These are phyloP conservation scores for Picochlorum sp. DNA, from an alignment of 139 green algal species.

Conservation along the genomic window DNA sequence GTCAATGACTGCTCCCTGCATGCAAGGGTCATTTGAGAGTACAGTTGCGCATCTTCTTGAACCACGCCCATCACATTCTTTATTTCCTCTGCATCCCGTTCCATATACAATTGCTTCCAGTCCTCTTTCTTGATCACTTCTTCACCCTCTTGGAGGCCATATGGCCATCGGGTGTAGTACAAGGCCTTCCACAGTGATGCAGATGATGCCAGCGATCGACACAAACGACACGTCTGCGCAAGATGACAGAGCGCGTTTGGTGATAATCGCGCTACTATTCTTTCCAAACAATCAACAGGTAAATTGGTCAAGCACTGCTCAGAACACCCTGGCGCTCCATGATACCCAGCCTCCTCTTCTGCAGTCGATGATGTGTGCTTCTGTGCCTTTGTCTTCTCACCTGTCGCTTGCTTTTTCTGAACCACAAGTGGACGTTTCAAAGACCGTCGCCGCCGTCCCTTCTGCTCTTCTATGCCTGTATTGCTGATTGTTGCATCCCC, in stretches of 20 bases:
- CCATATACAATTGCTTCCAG: constrained; percentile 20
- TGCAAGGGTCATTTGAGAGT: constrained; percentile 15
- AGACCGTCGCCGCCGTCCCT: too few species aligned
- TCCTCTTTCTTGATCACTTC: constrained; percentile 2
- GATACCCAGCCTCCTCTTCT: background rate
- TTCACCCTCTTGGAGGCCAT: background rate
- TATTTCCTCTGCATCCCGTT: constrained; percentile 9
- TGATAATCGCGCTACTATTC: constrained; percentile 27
- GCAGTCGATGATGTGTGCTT: too few species aligned
- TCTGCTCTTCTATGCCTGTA: too few species aligned
- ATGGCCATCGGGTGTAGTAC: constrained; percentile 22
- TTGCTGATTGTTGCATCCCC: too few species aligned
- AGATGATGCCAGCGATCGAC: constrained; percentile 11
- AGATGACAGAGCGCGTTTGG: constrained; percentile 25
- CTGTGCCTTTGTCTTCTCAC: too few species aligned
- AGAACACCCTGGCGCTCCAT: background rate
- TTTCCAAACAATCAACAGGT: constrained; percentile 18
- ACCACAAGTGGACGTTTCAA: background rate
- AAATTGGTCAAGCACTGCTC: background rate
- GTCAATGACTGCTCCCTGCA: constrained; percentile 12
- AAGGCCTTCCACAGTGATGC: constrained; percentile 30
- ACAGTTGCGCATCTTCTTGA: constrained; percentile 9
- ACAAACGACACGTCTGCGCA: background rate
- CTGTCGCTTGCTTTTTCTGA: background rate
- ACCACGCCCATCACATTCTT: background rate